Percentiles rank a stretch among this genome's conserved stretches.
Conservation (phyloP, 805 yeast genomes). For the Priceomyces haplophilus region DNA sequence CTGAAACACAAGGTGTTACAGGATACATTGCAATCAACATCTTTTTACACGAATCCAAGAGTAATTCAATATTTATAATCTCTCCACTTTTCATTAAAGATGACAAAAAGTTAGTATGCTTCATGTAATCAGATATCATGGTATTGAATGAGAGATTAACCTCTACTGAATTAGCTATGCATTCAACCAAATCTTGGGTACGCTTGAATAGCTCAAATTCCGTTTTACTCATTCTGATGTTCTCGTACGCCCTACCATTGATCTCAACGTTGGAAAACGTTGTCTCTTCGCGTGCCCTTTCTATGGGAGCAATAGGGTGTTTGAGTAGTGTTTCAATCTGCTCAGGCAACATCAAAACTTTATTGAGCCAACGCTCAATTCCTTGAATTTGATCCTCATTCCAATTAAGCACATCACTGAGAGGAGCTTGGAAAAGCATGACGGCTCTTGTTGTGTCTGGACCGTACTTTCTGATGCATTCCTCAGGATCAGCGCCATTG, state of each 20-base stretch:
- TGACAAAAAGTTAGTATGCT: conserved; percentile 55
- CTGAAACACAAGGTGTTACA: conserved; percentile 76
- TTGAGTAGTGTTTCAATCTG: conserved; percentile 7
- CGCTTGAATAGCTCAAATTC: conserved; percentile 62
- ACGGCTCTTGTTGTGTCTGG: conserved; percentile 96
- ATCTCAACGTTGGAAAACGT: conserved; percentile 14
- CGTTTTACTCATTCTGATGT: conserved; percentile 28
- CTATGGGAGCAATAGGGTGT: neutral
- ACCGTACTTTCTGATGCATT: conserved; percentile 73
- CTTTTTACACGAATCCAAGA: conserved; percentile 48
- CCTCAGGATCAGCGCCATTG: conserved; percentile 89
- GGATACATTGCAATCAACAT: conserved; percentile 70
- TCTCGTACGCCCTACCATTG: conserved; percentile 15
- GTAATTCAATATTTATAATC: conserved; percentile 35
- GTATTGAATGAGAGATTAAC: conserved; percentile 70
- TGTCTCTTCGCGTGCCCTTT: neutral
- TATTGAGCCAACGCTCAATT: conserved; percentile 78
- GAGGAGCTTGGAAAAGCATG: conserved; percentile 87
- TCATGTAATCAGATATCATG: conserved; percentile 87
- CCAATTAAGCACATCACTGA: conserved; percentile 81
- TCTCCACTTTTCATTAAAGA: conserved; percentile 33
- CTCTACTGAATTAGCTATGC: conserved; percentile 59
- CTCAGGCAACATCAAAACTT: conserved; percentile 41
- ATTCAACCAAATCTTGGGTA: conserved; percentile 43
- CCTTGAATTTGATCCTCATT: conserved; percentile 86